Evolutionary conservation across 495 filamentous ascomycete species (phyloP), one percentile per base, ranked within the genome.

Genomic region (Penicillium taxi): DNA sequence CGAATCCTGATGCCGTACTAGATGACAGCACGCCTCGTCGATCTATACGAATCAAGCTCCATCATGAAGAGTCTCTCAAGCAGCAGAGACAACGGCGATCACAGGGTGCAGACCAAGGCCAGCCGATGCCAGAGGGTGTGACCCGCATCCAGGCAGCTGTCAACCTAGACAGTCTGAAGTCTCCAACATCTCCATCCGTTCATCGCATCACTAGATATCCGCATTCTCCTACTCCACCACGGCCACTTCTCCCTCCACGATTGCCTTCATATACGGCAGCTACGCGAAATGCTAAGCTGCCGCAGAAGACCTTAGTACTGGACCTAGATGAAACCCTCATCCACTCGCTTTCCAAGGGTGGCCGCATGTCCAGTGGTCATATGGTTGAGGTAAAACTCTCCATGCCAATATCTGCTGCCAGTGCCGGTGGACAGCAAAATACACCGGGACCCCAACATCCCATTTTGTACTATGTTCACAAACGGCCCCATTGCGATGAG

Each of bases 391-490:
- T 98, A 47, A 91, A 90, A 51, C 73, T 96, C 32, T 77, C 81
- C 48, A 66, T 75, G 35, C 66, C 74, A 9, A 63, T 75, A 46
- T 74, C 74, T 13, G 71, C 75, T 22, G 69, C 77, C 39, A 69
- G 71, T 19, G 74, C 75, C 20, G 78, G 80, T 26, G 80, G 73
- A 25, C 64, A 66, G 12, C 76, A 77, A 36, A 66, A 74, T 16
- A 75, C 74, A 11, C 56, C 86, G 26, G 87, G 84, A 8, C 84
- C 84, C 30, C 90, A 94, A 52, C 88, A 96, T 57, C 91, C 91
- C 4, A 96, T 98, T 52, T 64, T 98, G 41, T 98, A 98, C 64
- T 96, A 96, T 67, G 91, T 98, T 33, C 93, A 96, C 64, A 96
- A 96, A 64, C 78, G 91, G 39, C 91, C 91, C 20, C 78, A 94